These are phyloP conservation scores for Guyanaporus albipodus DNA, from an alignment of 768 basidiomycete species.

Conservation along the genomic window DNA sequence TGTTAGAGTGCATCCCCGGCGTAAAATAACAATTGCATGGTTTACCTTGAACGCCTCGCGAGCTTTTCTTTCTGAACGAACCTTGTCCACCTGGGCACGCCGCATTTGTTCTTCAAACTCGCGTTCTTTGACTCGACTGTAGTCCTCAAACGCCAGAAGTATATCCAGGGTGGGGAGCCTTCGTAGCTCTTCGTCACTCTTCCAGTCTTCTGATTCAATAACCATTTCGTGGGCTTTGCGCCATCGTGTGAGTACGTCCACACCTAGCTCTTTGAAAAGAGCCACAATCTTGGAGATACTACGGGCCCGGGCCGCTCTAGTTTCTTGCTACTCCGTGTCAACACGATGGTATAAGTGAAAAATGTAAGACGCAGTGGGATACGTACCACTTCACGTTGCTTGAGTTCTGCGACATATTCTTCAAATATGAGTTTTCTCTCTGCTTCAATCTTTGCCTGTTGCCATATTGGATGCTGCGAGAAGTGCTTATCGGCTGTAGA, in stretches of 20 bases:
- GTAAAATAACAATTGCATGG: neutral
- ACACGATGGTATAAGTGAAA: constrained; percentile 5
- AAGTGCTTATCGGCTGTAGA: constrained; percentile 85
- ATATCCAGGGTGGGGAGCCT: constrained; percentile 89
- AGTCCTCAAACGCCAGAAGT: constrained; percentile 90
- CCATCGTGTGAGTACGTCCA: constrained; percentile 95
- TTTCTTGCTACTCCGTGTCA: constrained; percentile 58
- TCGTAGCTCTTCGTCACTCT: constrained; percentile 68
- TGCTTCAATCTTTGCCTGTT: constrained; percentile 76
- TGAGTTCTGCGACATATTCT: constrained; percentile 84
- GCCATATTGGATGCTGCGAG: constrained; percentile 87
- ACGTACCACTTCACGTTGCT: constrained; percentile 84
- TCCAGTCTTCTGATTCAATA: constrained; percentile 75
- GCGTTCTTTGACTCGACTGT: constrained; percentile 82
- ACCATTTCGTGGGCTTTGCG: constrained; percentile 76
- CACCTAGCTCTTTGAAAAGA: constrained; percentile 81
- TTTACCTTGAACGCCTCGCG: constrained; percentile 84
- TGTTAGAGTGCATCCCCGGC: neutral
- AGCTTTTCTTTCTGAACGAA: constrained; percentile 81
- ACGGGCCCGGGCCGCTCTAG: constrained; percentile 68
- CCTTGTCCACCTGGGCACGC: constrained; percentile 76
- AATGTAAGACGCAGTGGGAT: neutral
- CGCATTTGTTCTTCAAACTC: constrained; percentile 89
- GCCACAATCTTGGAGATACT: constrained; percentile 80
- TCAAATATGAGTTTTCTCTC: constrained; percentile 89